Evolutionary conservation across 2,329 filamentous ascomycete genomes (phyloP), one percentile per base, ranked within the genome.

Genomic region (Curvularia sp.): DNA sequence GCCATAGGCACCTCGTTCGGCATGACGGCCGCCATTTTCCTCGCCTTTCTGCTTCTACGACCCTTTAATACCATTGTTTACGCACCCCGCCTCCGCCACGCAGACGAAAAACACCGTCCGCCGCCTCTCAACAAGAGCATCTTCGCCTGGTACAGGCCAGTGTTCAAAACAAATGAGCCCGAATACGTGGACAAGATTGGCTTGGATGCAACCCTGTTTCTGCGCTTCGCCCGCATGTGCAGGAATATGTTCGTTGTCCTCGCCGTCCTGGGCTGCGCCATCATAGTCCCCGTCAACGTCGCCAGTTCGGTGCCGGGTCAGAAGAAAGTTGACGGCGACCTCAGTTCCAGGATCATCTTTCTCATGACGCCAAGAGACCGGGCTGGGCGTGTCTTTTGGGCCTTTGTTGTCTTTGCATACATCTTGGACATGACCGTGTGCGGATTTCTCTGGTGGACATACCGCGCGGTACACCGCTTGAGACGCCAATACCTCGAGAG

Each of bases 21-120:
- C 54, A 81, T 95, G 72, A 92, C 92, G 8, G 71, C 85, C 62
- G 82, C 88, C 66, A 88, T 97, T 67, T 88, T 92, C 61, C 75
- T 96, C 57, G 79, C 88, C 64, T 99, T 98, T 83, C 97, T 92
- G 62, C 81, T 97, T 69, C 83, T 98, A 54, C 91, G 95, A 60
- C 95, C 95, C 5, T 93, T 93, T 78, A 94, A 98, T 77, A 90
- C 89, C 55, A 86, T 94, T 67, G 92, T 99, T 47, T 99, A 99
- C 79, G 93, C 95, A 3, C 95, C 95, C 39, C 94, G 96, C 75
- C 83, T 96, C 48, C 96, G 96, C 76, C 89, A 97, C 81, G 90
- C 92, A 74, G 94, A 98, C 76, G 88, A 92, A 67, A 92, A 90
- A 77, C 93, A 97, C 80, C 87, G 91, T 9, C 95, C 94, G 18